Evolutionary conservation across 768 basidiomycete species (phyloP).

Genomic region (Amanita rubescens): DNA sequence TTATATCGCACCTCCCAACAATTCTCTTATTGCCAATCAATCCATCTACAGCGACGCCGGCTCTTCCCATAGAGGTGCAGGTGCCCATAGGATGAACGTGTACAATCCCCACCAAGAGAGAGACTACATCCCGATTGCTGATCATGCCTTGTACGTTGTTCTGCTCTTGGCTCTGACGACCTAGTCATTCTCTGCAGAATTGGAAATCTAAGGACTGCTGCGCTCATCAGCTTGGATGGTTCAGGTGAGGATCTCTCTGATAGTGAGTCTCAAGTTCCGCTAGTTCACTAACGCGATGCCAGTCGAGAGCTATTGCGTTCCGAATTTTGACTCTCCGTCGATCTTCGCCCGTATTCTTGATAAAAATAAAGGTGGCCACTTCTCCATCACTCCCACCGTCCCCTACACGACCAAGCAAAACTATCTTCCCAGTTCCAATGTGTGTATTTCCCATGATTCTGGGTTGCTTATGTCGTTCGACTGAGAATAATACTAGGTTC

Average conservation of each 20-base stretch:
- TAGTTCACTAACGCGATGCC: neutral
- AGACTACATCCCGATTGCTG: slow-evolving; percentile 68
- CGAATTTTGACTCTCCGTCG: slow-evolving; percentile 90
- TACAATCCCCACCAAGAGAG: slow-evolving; percentile 47
- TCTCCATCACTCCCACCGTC: slow-evolving; percentile 72
- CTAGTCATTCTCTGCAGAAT: slow-evolving; percentile 39
- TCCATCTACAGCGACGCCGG: neutral
- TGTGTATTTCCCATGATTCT: slow-evolving; percentile 22
- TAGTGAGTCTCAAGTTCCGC: neutral
- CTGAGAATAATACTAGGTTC: slow-evolving; percentile 38
- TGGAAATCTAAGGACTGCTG: slow-evolving; percentile 79
- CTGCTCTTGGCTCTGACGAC: neutral
- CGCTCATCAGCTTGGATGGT: slow-evolving; percentile 76
- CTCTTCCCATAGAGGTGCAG: neutral
- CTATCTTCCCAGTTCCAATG: slow-evolving; percentile 78
- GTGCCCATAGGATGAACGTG: slow-evolving; percentile 41
- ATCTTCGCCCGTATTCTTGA: slow-evolving; percentile 87
- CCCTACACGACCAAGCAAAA: slow-evolving; percentile 74
- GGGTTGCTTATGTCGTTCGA: neutral
- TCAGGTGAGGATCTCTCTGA: slow-evolving; percentile 45
- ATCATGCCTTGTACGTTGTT: slow-evolving; percentile 64
- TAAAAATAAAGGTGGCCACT: slow-evolving; percentile 90
- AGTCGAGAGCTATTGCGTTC: slow-evolving; percentile 93
- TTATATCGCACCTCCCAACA: neutral
- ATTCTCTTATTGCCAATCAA: neutral